These are phyloP conservation scores for Coniella vitis DNA, from an alignment of 2,329 filamentous ascomycete species.

Conservation along the genomic window DNA sequence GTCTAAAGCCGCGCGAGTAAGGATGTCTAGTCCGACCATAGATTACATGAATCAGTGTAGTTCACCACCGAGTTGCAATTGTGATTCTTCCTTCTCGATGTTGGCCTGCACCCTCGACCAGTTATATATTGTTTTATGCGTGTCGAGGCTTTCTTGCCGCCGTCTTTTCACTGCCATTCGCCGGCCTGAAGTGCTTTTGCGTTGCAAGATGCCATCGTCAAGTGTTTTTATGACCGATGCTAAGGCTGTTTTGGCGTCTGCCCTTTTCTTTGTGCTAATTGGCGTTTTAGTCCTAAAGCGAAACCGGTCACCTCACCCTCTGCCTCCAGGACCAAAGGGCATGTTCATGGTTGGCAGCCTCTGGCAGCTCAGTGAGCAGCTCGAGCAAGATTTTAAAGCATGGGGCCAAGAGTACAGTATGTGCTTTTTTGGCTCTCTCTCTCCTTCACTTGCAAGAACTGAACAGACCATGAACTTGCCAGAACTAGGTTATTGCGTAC, in stretches of 20 bases:
- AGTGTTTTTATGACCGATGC: too few relatives aligned
- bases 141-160: too few relatives aligned
- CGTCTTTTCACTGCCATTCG: too few relatives aligned
- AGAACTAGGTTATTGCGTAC: too few relatives aligned
- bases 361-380: constrained; percentile 25
- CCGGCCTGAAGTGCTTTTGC: too few relatives aligned
- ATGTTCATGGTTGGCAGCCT: constrained; percentile 26
- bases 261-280: constrained; percentile 4
- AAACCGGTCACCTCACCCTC: constrained; percentile 12
- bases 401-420: constrained; percentile 27
- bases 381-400: constrained; percentile 25
- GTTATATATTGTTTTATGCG: too few relatives aligned
- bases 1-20: constrained; percentile 13
- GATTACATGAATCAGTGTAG: constrained; percentile 13
- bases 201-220: too few relatives aligned
- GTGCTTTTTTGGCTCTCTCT: constrained; percentile 8
- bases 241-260: background rate
- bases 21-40: constrained; percentile 8
- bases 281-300: constrained; percentile 5
- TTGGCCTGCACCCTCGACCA: background rate
- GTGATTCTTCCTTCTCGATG: background rate
- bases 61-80: constrained; percentile 4
- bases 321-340: constrained; percentile 25
- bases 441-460: too few relatives aligned
- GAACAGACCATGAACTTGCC: too few relatives aligned